Evolutionary conservation across 306 rosid genomes (phyloP).

Genomic region (Lathyrus sativus): DNA sequence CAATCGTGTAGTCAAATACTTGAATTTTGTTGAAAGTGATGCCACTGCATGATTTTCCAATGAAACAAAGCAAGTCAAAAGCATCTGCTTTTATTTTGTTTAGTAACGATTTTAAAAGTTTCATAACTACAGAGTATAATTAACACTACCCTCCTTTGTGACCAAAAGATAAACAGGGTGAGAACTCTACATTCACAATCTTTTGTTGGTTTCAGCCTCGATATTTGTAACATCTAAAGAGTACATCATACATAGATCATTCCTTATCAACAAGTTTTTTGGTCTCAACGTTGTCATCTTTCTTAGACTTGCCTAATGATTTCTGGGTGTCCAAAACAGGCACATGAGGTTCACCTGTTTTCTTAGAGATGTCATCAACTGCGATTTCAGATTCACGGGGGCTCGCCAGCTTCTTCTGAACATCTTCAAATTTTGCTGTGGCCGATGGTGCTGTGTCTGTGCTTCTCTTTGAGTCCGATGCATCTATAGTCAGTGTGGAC

Average conservation of each 20-base stretch:
- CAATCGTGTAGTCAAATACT: no score
- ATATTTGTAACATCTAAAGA: conserved; percentile 13
- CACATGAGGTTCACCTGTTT: conserved; percentile 57
- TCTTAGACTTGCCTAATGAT: conserved; percentile 57
- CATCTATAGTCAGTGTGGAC: conserved; percentile 65
- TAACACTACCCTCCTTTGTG: conserved; percentile 2
- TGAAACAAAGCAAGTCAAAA: background rate
- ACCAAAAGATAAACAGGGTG: conserved; percentile 30
- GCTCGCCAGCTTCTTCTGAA: conserved; percentile 69
- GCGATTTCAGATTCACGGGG: conserved; percentile 66
- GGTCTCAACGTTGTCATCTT: conserved; percentile 57
- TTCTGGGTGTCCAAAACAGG: conserved; percentile 59
- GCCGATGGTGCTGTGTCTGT: conserved; percentile 66
- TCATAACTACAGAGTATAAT: background rate
- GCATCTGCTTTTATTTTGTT: background rate
- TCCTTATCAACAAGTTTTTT: conserved; percentile 47
- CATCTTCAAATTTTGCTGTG: conserved; percentile 69
- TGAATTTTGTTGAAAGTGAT: background rate
- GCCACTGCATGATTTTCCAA: background rate
- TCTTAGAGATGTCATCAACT: conserved; percentile 43
- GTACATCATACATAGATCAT: conserved; percentile 5
- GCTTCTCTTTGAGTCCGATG: conserved; percentile 47
- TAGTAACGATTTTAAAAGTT: conserved; percentile 14
- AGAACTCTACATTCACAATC: conserved; percentile 19
- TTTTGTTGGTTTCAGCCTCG: conserved; percentile 6